Percentiles rank a stretch among this genome's conserved stretches.
Evolutionary conservation across 768 basidiomycete species (phyloP).

Genomic region (Wakefieldia striispora): DNA sequence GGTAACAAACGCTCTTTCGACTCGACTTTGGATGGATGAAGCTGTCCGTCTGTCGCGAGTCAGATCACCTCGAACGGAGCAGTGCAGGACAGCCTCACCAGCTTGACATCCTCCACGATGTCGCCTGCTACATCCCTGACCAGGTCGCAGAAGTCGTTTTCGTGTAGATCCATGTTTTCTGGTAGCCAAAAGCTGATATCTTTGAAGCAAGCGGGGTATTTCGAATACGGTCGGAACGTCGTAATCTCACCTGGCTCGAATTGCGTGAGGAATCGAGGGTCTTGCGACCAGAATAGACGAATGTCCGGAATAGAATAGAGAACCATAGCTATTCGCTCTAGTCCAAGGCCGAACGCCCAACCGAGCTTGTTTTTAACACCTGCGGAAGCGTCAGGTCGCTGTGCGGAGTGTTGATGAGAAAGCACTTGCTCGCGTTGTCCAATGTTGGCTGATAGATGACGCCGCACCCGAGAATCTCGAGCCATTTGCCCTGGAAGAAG

Average conservation of each 20-base stretch:
- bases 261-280: conserved; percentile 83
- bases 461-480: conserved; percentile 93
- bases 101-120: conserved; percentile 84
- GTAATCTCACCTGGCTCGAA: conserved; percentile 76
- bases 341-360: conserved; percentile 97
- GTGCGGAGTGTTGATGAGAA: background rate
- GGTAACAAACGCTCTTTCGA: conserved; percentile 78
- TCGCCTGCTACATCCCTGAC: conserved; percentile 93
- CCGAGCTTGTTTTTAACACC: conserved; percentile 83
- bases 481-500: conserved; percentile 93
- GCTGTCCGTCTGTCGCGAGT: conserved; percentile 69
- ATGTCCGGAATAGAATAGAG: conserved; percentile 97
- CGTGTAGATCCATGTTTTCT: conserved; percentile 59
- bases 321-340: conserved; percentile 98
- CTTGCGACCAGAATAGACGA: conserved; percentile 94
- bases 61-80: background rate
- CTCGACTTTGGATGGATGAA: conserved; percentile 89
- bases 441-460: conserved; percentile 89
- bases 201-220: conserved; percentile 89
- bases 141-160: conserved; percentile 96
- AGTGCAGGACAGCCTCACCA: conserved; percentile 45
- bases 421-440: conserved; percentile 73
- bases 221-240: conserved; percentile 88
- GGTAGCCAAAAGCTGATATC: conserved; percentile 95
- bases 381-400: conserved; percentile 28